Conservation (phyloP, 2,329 filamentous ascomycete species). For the Furcasterigmium furcatum region DNA sequence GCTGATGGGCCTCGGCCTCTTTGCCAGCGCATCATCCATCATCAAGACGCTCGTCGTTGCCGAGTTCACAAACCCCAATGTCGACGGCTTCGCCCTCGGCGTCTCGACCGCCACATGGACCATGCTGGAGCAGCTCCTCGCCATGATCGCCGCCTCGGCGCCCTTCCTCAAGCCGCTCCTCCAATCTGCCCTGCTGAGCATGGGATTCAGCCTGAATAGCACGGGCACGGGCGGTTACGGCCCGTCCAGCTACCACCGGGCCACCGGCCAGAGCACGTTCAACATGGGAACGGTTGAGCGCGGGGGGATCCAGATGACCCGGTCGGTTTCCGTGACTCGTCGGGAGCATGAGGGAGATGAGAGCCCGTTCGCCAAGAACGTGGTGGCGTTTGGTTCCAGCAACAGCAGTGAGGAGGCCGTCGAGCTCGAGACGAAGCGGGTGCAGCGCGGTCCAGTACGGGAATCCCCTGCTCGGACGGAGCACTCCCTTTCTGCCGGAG, state of each 20-base stretch:
- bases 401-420: not conserved
- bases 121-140: constrained; percentile 1
- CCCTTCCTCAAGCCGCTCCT: constrained; percentile 1
- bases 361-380: not conserved
- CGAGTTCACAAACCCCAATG: not conserved
- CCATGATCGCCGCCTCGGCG: not conserved
- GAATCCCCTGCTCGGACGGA: no score
- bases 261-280: not conserved
- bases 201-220: not conserved
- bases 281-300: not conserved
- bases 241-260: not conserved
- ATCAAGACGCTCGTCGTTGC: not conserved
- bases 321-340: not conserved
- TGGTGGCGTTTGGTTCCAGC: not conserved
- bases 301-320: not conserved
- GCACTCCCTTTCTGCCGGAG: no score
- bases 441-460: not conserved
- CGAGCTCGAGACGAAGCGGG: not conserved
- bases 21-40: not conserved
- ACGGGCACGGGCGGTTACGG: not conserved
- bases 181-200: not conserved
- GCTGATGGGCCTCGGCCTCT: not conserved
- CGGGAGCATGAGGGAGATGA: not conserved
- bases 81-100: not conserved
- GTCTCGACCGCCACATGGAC: not conserved